Conservation (phyloP, 495 filamentous ascomycete genomes). For the Haplographium delicatum region DNA sequence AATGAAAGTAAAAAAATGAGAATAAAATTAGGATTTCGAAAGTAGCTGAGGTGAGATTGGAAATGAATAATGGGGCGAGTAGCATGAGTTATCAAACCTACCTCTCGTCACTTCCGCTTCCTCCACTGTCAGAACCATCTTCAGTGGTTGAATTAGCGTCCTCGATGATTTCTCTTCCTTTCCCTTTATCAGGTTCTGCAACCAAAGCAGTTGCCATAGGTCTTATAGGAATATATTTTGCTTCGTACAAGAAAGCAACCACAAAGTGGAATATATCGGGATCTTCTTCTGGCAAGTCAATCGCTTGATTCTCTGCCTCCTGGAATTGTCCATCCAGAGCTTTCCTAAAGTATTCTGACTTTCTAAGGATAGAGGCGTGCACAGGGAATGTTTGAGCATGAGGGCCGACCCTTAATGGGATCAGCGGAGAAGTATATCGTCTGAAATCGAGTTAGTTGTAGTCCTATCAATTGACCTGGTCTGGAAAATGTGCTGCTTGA, state of each 20-base stretch:
- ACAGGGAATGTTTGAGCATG: constrained; percentile 37
- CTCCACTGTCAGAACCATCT: constrained; percentile 30
- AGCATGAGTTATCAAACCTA: background rate
- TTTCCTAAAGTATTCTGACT: constrained; percentile 40
- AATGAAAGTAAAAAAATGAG: too few species aligned
- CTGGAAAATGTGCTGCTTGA: too few species aligned
- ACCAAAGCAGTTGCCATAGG: constrained; percentile 31
- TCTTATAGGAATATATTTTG: constrained; percentile 39
- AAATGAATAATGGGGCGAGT: background rate
- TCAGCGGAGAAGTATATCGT: constrained; percentile 36
- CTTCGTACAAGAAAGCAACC: constrained; percentile 45
- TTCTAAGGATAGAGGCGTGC: constrained; percentile 37
- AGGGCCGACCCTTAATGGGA: constrained; percentile 39
- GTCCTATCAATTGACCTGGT: background rate
- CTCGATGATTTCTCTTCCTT: constrained; percentile 29
- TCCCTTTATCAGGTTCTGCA: constrained; percentile 33
- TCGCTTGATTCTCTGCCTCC: constrained; percentile 35
- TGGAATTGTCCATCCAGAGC: constrained; percentile 38
- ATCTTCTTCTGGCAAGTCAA: constrained; percentile 43
- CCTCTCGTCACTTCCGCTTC: constrained; percentile 30
- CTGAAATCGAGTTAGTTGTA: constrained; percentile 15
- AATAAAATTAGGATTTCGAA: too few species aligned
- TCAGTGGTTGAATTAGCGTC: constrained; percentile 26
- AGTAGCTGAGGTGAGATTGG: too few species aligned
- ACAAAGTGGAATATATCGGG: constrained; percentile 44